Base-by-base conservation (phyloP, 169 alveolate species). In the Babesia gibsoni region DNA sequence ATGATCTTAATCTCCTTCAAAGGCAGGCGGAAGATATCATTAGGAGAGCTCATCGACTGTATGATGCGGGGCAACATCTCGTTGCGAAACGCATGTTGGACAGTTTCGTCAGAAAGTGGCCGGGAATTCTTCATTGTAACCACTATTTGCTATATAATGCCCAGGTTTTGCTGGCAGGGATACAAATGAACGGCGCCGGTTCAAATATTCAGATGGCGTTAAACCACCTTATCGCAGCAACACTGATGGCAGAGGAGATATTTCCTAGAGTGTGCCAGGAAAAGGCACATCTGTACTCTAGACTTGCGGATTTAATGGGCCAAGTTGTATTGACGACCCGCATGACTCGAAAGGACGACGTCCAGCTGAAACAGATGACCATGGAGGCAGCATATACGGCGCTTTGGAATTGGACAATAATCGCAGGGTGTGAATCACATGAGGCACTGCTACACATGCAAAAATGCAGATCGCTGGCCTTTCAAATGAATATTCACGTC, bases 101-200 rank as follows among this genome's bases (percentile, higher is more conserved):
- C 30, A 77, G 77, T 30, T 68, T 93, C 39, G 74, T 89, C 41
- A 58, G 64, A 14, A 82, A 73, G 35, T 92, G 82, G 88, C 75
- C 91, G 43, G 81, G 90, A 33, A 42, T 83, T 7, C 72, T 91
- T n/a, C 96, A 93, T 74, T 90, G 90, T n/a, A 86, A 89, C 42
- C 96, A 93, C 73, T 86, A 89, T 35, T 54, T 89, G 18, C 41
- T 93, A 45, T 93, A 89, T 74, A 92, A 91, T 66, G 83, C 93
- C 1, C 58, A 90, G 46, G 79, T 89, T 12, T 37, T 92, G 25
- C 84, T 91, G 23, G 95, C 96, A 1, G 97, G 97, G 12, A 63
- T 93, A 18, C 69, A 82, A 52, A 83, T 82, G 58, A 43, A 73
- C 49, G 72, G 88, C 45, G 88, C 91, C 32, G 89, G 91, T 12